A percentile compares a stretch with the other conserved stretches of the same genome.
These are phyloP conservation scores for Populus tomentosa DNA, from an alignment of 441 rosid genomes.

Conservation along the genomic window DNA sequence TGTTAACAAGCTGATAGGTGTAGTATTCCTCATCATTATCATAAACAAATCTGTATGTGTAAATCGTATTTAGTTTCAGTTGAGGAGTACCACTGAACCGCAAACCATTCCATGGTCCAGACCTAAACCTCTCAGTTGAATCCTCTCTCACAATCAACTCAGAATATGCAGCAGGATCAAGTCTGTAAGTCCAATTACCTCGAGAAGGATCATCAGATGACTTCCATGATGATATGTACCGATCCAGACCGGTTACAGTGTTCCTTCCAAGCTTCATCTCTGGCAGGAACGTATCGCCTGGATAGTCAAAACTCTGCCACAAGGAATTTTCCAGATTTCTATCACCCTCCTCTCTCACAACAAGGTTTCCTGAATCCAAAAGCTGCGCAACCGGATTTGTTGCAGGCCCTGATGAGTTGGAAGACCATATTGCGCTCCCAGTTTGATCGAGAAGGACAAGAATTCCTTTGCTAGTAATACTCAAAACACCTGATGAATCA, in stretches of 20 bases:
- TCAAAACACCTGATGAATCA: background rate
- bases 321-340: background rate
- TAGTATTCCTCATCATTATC: conserved; percentile 12
- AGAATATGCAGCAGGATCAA: conserved; percentile 19
- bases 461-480: background rate
- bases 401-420: background rate
- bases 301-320: conserved; percentile 27
- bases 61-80: conserved; percentile 7
- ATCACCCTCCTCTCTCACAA: conserved; percentile 17
- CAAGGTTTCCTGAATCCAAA: background rate
- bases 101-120: conserved; percentile 27
- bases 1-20: background rate
- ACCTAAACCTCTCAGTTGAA: background rate
- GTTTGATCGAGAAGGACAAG: background rate
- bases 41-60: background rate
- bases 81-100: conserved; percentile 15
- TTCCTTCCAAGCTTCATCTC: conserved; percentile 37
- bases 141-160: conserved; percentile 14
- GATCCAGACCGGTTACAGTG: conserved; percentile 8
- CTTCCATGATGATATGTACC: conserved; percentile 32
- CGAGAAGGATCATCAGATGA: conserved; percentile 25
- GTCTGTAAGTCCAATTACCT: conserved; percentile 8
- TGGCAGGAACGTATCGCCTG: conserved; percentile 22
- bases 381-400: conserved; percentile 13
- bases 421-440: background rate